A percentile compares a stretch with the other conserved stretches of the same genome.
Conservation (phyloP, 305 asterid species). For the Fraxinus greggii region DNA sequence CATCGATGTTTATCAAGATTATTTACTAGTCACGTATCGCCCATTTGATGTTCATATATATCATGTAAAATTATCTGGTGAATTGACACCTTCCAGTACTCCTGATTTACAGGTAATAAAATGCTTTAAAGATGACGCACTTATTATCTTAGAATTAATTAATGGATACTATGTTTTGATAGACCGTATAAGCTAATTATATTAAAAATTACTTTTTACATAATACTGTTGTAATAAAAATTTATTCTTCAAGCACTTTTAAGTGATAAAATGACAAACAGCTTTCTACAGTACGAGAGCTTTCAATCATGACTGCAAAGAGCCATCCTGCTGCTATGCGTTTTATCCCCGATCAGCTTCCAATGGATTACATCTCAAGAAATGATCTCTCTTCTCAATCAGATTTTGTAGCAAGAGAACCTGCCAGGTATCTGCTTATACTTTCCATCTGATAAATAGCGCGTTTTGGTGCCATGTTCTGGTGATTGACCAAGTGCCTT, state of each 20-base stretch:
- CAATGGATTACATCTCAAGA: conserved; percentile 40
- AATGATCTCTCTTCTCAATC: conserved; percentile 53
- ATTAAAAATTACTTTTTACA: conserved; percentile 19
- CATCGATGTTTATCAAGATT: conserved; percentile 97
- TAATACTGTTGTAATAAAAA: conserved; percentile 28
- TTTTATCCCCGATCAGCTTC: conserved; percentile 91
- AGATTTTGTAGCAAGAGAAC: conserved; percentile 61
- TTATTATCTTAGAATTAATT: conserved; percentile 22
- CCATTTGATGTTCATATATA: conserved; percentile 96
- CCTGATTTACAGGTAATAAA: conserved; percentile 84
- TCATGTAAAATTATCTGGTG: conserved; percentile 90
- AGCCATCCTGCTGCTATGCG: conserved; percentile 98
- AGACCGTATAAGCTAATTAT: conserved; percentile 23
- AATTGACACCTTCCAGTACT: conserved; percentile 79
- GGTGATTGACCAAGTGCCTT: conserved; percentile 28
- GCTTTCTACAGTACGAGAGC: conserved; percentile 99
- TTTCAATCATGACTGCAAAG: conserved; percentile 98
- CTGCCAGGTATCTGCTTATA: conserved; percentile 64
- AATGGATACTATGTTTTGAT: conserved; percentile 10
- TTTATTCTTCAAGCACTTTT: conserved; percentile 56
- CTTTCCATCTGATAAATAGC: conserved; percentile 14
- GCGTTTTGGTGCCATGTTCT: conserved; percentile 21
- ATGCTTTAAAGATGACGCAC: conserved; percentile 29
- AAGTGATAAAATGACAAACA: conserved; percentile 99
- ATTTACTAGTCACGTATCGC: conserved; percentile 82